Evolutionary conservation across 129 eudicot genomes (phyloP).

Genomic region (Flaveria ramosissima): DNA sequence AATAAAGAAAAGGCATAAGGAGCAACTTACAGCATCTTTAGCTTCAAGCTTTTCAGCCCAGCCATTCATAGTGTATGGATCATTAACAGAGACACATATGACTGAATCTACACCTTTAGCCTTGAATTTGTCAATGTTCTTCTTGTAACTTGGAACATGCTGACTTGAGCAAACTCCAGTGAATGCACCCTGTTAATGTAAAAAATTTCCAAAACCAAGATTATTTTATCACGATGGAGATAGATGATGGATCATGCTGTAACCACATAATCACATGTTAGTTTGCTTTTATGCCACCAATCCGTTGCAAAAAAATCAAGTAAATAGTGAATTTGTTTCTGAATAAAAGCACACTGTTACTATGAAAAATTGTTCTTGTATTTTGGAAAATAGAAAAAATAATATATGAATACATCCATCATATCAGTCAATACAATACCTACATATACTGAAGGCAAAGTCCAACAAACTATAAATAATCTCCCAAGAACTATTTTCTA

Average conservation of each 20-base stretch:
- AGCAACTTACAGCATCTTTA: slow-evolving; percentile 77
- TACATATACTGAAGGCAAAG: background rate
- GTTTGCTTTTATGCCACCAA: background rate
- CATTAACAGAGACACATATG: slow-evolving; percentile 89
- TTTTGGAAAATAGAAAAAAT: background rate
- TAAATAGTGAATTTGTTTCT: background rate
- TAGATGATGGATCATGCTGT: background rate
- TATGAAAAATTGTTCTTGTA: background rate
- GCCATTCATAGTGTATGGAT: slow-evolving; percentile 92
- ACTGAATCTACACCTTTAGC: slow-evolving; percentile 87
- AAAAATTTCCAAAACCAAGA: background rate
- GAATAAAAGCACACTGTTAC: background rate
- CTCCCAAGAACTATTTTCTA: background rate
- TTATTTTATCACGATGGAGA: slow-evolving; percentile 6
- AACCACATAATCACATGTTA: slow-evolving; percentile 7
- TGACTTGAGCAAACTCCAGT: slow-evolving; percentile 95
- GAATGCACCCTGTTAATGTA: slow-evolving; percentile 68
- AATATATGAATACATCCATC: background rate
- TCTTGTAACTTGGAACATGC: slow-evolving; percentile 98
- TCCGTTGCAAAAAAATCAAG: background rate
- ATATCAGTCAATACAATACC: background rate
- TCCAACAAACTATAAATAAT: background rate
- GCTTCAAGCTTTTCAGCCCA: slow-evolving; percentile 98
- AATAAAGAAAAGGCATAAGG: slow-evolving; percentile 1
- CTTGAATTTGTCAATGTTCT: slow-evolving; percentile 81